Base-by-base conservation (phyloP, 2,329 filamentous ascomycete genomes). In the Alternaria hordeiaustralica region DNA sequence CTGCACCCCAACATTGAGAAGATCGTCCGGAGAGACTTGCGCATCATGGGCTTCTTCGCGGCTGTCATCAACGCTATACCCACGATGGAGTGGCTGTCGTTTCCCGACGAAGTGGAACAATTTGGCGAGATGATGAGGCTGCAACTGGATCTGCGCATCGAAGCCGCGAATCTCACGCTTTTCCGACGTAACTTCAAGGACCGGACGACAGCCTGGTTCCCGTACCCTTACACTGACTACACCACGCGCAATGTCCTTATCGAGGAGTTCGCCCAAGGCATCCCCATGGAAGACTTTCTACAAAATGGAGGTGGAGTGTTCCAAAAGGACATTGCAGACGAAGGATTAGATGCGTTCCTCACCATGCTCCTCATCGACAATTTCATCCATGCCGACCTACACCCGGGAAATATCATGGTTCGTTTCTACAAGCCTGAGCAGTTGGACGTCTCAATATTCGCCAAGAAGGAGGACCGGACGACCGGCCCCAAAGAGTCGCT, bases 341-440 rank as follows among this genome's bases (percentile, higher is more conserved):
- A 98, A 82, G 96, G 96, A 0, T 87, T 99, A 0, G 94, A 99
- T 78, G 94, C 95, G 4, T 99, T 99, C 80, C 82, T 99, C 54
- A 93, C 94, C 74, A 99, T 99, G 96, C 84, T 99, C 15, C 86
- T 99, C 12, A 90, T 99, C 43, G 96, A 99, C 80, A 99, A 99
- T 79, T 99, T 99, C 79, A 90, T 97, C 25, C 96, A 99, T 76
- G 95, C 96, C 6, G 96, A 99, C 77, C 83, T 99, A 28, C 96
- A 99, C 77, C 96, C 96, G 0, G 96, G 96, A 25, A 99, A 99
- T 79, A 98, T 99, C 81, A 98, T 99, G 94, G 95, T 99, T 50
- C 93, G 96, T 67, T 99, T 99, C 83, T 97, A 98, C 81, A 90
- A 95, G 74, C 89, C 94, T 0, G 88, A 89, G 13, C 87, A 90